Conservation (phyloP, 2,329 filamentous ascomycete genomes). For the Penicillium sp. region DNA sequence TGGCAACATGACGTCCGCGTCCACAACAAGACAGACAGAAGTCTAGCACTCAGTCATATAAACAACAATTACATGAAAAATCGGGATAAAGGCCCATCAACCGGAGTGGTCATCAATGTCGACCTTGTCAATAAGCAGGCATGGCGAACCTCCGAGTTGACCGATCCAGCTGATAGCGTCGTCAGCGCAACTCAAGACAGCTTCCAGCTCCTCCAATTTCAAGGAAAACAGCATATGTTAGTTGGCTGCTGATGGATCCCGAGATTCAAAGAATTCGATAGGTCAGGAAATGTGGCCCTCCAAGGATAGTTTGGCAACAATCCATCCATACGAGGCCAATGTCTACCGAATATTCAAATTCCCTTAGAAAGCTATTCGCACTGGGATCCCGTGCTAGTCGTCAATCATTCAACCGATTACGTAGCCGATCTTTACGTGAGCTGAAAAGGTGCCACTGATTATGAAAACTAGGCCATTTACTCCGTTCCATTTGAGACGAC, state of each 20-base stretch:
- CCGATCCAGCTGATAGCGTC: constrained; percentile 20
- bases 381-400: constrained; percentile 28
- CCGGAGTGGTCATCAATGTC: constrained; percentile 22
- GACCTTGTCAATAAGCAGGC: constrained; percentile 17
- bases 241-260: constrained; percentile 40
- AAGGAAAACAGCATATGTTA: constrained; percentile 35
- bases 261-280: constrained; percentile 37
- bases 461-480: constrained; percentile 7
- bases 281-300: constrained; percentile 32
- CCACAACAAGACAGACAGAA: constrained; percentile 31
- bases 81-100: constrained; percentile 37
- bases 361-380: constrained; percentile 36
- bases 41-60: constrained; percentile 30
- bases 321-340: constrained; percentile 20
- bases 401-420: constrained; percentile 16
- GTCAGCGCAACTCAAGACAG: constrained; percentile 25
- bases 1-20: constrained; percentile 38
- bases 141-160: constrained; percentile 9
- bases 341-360: constrained; percentile 42
- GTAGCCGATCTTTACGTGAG: constrained; percentile 8
- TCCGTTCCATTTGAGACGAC: constrained; percentile 1
- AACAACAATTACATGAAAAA: constrained; percentile 33
- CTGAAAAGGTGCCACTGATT: constrained; percentile 15
- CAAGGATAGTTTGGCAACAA: constrained; percentile 36
- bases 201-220: constrained; percentile 29